phyloP scores from a whole-genome alignment of 2,329 filamentous ascomycete species.

The Colletotrichum camelliae region DNA sequence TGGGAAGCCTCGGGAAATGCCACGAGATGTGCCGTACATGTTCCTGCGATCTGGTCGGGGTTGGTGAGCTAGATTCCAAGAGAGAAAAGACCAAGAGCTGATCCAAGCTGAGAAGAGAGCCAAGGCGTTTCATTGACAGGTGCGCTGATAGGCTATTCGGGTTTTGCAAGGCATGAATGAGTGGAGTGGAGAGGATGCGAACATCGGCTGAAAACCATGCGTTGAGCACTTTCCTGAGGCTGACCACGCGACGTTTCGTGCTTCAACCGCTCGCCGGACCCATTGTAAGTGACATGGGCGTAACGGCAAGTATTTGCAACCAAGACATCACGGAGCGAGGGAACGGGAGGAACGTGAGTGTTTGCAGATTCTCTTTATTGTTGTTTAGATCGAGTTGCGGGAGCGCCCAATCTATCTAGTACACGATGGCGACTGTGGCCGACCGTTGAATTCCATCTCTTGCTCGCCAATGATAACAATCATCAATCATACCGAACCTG shows the following conservation, averaged over 20 bases:
- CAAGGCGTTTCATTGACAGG: background rate
- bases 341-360: background rate
- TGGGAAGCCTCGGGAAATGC: background rate
- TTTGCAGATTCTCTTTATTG: background rate
- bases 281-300: background rate
- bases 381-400: slow-evolving; percentile 14
- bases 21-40: background rate
- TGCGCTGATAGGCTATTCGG: background rate
- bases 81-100: background rate
- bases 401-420: slow-evolving; percentile 18
- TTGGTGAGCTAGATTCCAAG: background rate
- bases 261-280: background rate
- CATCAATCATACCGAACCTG: slow-evolving; percentile 20
- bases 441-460: background rate
- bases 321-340: background rate
- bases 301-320: background rate
- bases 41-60: background rate
- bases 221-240: background rate
- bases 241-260: slow-evolving; percentile 12
- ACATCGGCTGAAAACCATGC: background rate
- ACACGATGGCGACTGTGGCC: background rate
- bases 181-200: background rate
- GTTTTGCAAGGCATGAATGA: background rate
- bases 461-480: slow-evolving; percentile 12
- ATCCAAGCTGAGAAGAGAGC: background rate